Conservation (phyloP, 805 yeast species). For the Sugiyamaella smithiae region DNA sequence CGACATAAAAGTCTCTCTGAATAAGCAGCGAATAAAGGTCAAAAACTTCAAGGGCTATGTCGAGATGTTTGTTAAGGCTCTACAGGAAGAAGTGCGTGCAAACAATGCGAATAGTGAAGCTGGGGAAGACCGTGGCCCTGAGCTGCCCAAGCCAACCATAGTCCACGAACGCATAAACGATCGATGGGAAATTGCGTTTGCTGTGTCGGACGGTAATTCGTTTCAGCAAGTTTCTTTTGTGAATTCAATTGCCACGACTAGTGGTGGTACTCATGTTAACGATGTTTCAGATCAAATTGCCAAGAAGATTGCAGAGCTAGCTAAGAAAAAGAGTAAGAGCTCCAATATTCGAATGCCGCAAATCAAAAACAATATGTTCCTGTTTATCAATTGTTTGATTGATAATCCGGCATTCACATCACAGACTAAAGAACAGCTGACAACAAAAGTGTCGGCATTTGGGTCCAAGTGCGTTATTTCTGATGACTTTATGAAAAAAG, state of each 20-base stretch:
- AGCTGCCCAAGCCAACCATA: slow-evolving; percentile 50
- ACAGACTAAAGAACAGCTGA: slow-evolving; percentile 93
- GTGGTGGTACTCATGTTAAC: slow-evolving; percentile 95
- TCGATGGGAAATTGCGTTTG: slow-evolving; percentile 96
- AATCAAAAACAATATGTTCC: slow-evolving; percentile 82
- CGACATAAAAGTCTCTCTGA: slow-evolving; percentile 73
- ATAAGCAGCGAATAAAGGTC: slow-evolving; percentile 68
- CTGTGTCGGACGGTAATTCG: slow-evolving; percentile 74
- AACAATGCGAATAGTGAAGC: slow-evolving; percentile 26
- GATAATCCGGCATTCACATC: slow-evolving; percentile 98
- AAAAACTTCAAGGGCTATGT: slow-evolving; percentile 81
- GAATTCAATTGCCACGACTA: slow-evolving; percentile 93
- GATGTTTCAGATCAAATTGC: slow-evolving; percentile 81
- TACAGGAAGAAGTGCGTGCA: slow-evolving; percentile 47
- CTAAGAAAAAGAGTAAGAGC: slow-evolving; percentile 64
- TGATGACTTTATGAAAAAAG: slow-evolving; percentile 69
- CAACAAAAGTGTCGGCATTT: slow-evolving; percentile 83
- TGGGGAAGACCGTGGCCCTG: slow-evolving; percentile 10
- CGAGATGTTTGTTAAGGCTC: slow-evolving; percentile 81
- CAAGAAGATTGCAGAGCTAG: slow-evolving; percentile 64
- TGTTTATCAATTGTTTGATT: slow-evolving; percentile 86
- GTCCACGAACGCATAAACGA: slow-evolving; percentile 79
- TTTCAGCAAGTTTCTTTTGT: slow-evolving; percentile 96
- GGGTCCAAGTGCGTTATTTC: slow-evolving; percentile 81
- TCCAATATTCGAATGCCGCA: slow-evolving; percentile 84